These are phyloP conservation scores for Penicillium hordei DNA, from an alignment of 2,329 filamentous ascomycete genomes.

Conservation along the genomic window DNA sequence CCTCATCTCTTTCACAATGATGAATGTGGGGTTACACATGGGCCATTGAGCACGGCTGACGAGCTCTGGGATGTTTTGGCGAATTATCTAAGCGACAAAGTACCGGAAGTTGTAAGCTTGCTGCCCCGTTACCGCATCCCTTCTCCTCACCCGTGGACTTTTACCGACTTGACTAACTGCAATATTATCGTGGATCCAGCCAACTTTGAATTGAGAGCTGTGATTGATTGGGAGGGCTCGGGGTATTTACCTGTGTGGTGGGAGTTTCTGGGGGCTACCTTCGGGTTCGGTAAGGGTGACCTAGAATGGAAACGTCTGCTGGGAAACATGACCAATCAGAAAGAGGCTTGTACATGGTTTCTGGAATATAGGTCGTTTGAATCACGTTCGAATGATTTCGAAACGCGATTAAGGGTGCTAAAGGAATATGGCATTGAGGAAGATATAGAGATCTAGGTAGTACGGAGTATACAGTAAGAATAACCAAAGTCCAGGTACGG, in stretches of 20 bases:
- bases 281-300: constrained; percentile 8
- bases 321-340: constrained; percentile 15
- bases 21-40: neutral
- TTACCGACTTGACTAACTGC: constrained; percentile 40
- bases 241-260: constrained; percentile 44
- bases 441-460: neutral
- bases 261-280: constrained; percentile 22
- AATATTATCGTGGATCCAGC: constrained; percentile 42
- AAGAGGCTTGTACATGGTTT: constrained; percentile 6
- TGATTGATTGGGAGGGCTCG: constrained; percentile 43
- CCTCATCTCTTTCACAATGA: constrained; percentile 12
- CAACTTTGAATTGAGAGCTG: constrained; percentile 37
- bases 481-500: neutral
- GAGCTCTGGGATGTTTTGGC: constrained; percentile 16
- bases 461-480: neutral
- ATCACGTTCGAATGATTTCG: neutral
- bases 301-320: constrained; percentile 16
- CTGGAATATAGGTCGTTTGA: neutral
- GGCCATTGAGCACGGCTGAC: constrained; percentile 12
- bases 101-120: constrained; percentile 9
- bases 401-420: neutral
- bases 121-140: constrained; percentile 20
- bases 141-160: constrained; percentile 32
- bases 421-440: neutral
- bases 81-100: constrained; percentile 1